These are phyloP conservation scores for Diaporthe aspalathi DNA, from an alignment of 2,329 filamentous ascomycete genomes.

Conservation along the genomic window DNA sequence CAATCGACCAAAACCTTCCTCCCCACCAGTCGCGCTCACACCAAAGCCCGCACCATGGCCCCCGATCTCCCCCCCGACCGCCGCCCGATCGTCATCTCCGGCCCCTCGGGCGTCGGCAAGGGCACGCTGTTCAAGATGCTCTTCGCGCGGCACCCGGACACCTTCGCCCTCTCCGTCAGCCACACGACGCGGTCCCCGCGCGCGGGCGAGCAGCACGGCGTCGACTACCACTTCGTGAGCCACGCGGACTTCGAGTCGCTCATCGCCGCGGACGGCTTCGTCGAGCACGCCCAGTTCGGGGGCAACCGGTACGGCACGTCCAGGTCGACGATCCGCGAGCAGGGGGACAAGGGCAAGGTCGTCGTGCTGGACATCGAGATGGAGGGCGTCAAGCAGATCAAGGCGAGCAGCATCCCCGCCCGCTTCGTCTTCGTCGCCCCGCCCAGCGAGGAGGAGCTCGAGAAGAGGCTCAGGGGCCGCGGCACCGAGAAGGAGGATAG, in stretches of 20 bases:
- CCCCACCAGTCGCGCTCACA: constrained; percentile 1
- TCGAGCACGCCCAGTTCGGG: constrained; percentile 87
- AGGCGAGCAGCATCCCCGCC: constrained; percentile 77
- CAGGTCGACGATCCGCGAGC: constrained; percentile 80
- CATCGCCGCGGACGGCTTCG: constrained; percentile 77
- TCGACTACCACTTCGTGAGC: constrained; percentile 83
- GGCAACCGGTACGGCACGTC: constrained; percentile 90
- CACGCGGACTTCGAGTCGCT: constrained; percentile 75
- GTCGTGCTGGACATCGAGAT: constrained; percentile 97
- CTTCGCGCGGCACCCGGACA: constrained; percentile 63
- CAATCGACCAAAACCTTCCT: background rate
- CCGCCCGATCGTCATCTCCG: constrained; percentile 81
- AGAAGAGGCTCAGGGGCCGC: constrained; percentile 77
- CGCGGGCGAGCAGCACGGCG: constrained; percentile 78
- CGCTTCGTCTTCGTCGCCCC: constrained; percentile 89
- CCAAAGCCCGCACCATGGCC: constrained; percentile 32
- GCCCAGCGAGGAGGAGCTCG: constrained; percentile 79
- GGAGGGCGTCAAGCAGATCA: constrained; percentile 97
- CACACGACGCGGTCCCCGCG: constrained; percentile 87
- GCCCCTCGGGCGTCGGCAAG: constrained; percentile 84
- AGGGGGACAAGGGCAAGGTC: constrained; percentile 75
- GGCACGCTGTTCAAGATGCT: constrained; percentile 81
- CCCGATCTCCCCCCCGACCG: constrained; percentile 56
- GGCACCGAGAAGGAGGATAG: constrained; percentile 83
- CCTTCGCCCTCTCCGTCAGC: constrained; percentile 68